Percentiles rank a stretch among this genome's conserved stretches.
phyloP scores from a whole-genome alignment of 768 basidiomycete genomes.

The Auricularia sp. region DNA sequence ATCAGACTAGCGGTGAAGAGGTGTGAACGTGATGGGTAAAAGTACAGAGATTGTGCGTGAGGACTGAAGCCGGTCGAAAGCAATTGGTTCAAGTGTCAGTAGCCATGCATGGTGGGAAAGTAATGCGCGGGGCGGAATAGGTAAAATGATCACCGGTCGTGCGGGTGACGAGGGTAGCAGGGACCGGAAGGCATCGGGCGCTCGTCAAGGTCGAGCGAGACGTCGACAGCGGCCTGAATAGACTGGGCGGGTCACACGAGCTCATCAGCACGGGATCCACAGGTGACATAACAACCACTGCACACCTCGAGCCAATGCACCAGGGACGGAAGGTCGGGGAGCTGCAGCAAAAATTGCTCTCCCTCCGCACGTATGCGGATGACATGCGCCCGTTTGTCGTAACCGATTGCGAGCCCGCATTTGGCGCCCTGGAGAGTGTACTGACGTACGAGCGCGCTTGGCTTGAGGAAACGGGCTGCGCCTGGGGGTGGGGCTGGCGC shows the following conservation, averaged over 20 bases:
- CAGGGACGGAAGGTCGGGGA: conserved; percentile 69
- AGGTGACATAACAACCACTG: too few species aligned
- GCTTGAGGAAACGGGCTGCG: background rate
- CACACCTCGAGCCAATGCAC: conserved; percentile 32
- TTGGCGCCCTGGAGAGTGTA: conserved; percentile 91
- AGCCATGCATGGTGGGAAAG: too few species aligned
- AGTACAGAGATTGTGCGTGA: too few species aligned
- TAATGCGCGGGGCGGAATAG: too few species aligned
- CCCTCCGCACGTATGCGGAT: conserved; percentile 87
- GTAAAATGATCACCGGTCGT: background rate
- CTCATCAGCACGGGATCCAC: background rate
- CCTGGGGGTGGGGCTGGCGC: background rate
- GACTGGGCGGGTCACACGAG: conserved; percentile 33
- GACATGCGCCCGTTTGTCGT: conserved; percentile 87
- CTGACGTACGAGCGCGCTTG: conserved; percentile 43
- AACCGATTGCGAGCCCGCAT: conserved; percentile 91
- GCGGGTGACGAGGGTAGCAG: background rate
- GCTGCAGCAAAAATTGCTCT: conserved; percentile 93
- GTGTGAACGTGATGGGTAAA: too few species aligned
- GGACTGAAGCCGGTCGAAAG: too few species aligned
- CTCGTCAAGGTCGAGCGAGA: conserved; percentile 85
- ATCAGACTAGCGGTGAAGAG: too few species aligned
- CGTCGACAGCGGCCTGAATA: conserved; percentile 85
- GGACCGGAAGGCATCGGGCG: conserved; percentile 64
- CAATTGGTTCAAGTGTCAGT: too few species aligned